Evolutionary conservation across 345 rosid genomes (phyloP), one percentile per base, ranked within the genome.

Genomic region (Sonneratia caseolaris): DNA sequence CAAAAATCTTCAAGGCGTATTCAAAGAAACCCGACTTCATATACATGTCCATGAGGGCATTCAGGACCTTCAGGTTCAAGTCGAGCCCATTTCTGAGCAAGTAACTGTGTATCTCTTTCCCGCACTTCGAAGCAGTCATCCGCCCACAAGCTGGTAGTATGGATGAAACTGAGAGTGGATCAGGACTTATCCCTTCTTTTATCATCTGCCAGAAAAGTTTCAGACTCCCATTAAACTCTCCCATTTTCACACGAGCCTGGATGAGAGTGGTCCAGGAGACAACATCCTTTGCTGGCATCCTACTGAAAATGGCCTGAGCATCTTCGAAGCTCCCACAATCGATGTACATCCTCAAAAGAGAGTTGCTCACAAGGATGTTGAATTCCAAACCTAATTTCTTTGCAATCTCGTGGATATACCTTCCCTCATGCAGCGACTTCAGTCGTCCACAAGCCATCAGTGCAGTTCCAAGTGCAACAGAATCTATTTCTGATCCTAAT

Each of bases 61-160:
- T 84, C 67, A 80, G 86, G 57, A 80, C 75, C 7, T 22, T 68
- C 9, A 76, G 64, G 73, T 80, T 79, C 42, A 74, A 37, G 38
- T 78, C 79, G 9, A 76, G 70, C 51, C 80, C 82, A 22, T 83
- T 80, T 76, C 85, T 77, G 71, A 86, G 79, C 79, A 81, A 71
- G 83, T 81, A 79, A 37, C 80, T 81, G 64, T 84, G 84, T 43
- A 84, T 75, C 80, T 80, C 86, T 72, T 78, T 84, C 35, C 90
- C 88, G 2, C 70, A 77, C 73, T 86, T 86, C 66, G 78, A 78
- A 24, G 84, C 82, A 0, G 84, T 71, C 45, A 82, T 66, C 72
- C 88, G 83, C 37, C 82, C 90, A 77, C 90, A 81, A 49, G 88
- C 85, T 6, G 88, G 85, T 43, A 86, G 80, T 69, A 83, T 56